Percentiles rank a stretch among this genome's conserved stretches.
Evolutionary conservation across 768 basidiomycete species (phyloP).

Genomic region (Lactarius akahatsu): DNA sequence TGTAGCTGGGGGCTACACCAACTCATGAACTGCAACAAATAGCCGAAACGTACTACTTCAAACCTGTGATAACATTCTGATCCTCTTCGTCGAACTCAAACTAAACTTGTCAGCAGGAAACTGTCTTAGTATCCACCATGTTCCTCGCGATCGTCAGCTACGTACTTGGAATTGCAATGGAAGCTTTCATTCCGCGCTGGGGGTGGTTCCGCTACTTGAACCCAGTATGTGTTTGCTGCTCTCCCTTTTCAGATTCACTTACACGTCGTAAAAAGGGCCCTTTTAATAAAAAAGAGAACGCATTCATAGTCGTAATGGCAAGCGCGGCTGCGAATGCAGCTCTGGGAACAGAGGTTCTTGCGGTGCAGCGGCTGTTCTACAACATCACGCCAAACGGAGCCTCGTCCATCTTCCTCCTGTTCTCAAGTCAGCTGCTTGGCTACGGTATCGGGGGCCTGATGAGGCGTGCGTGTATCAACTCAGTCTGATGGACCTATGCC

Average conservation of each 20-base stretch:
- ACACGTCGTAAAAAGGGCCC: constrained; percentile 41
- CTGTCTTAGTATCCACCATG: constrained; percentile 51
- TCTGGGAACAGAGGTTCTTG: constrained; percentile 53
- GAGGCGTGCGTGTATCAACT: constrained; percentile 39
- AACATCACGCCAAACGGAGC: constrained; percentile 49
- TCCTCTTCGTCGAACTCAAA: background rate
- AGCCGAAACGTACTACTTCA: constrained; percentile 64
- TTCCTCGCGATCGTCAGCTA: constrained; percentile 53
- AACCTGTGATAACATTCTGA: constrained; percentile 41
- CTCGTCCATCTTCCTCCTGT: constrained; percentile 46
- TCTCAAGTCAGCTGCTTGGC: constrained; percentile 42
- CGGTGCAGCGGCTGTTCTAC: constrained; percentile 47
- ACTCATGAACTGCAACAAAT: constrained; percentile 45
- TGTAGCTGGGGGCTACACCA: constrained; percentile 30
- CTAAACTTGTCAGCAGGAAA: constrained; percentile 42
- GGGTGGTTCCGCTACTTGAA: constrained; percentile 52
- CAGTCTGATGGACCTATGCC: background rate
- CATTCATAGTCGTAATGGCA: constrained; percentile 58
- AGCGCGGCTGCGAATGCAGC: constrained; percentile 54
- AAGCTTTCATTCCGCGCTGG: constrained; percentile 45
- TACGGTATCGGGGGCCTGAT: constrained; percentile 58
- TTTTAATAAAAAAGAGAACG: constrained; percentile 61
- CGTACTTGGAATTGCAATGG: constrained; percentile 48
- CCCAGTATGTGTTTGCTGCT: constrained; percentile 40
- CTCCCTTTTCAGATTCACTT: background rate